These are phyloP conservation scores for Rubia tinctorum DNA, from an alignment of 305 asterid genomes.

Conservation along the genomic window DNA sequence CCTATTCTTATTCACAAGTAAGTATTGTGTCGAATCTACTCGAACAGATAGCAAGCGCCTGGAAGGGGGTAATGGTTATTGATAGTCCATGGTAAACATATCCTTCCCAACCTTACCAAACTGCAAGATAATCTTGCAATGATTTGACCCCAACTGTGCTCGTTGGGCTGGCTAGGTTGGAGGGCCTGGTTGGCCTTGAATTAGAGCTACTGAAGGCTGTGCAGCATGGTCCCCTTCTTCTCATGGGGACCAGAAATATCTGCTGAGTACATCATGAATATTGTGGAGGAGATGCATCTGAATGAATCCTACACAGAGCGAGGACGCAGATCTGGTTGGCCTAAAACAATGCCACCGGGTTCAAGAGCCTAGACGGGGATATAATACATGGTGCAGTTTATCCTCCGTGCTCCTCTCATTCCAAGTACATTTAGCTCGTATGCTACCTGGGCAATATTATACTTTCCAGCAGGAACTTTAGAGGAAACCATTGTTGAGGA, in stretches of 20 bases:
- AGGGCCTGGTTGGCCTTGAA: constrained; percentile 15
- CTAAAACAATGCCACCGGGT: constrained; percentile 32
- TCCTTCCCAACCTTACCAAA: constrained; percentile 38
- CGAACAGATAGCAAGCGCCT: constrained; percentile 37
- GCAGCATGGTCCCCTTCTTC: constrained; percentile 22
- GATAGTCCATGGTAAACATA: constrained; percentile 42
- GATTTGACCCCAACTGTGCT: constrained; percentile 22
- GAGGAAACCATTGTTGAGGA: constrained; percentile 34
- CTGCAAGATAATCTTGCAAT: constrained; percentile 34
- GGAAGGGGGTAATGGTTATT: constrained; percentile 35
- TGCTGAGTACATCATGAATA: constrained; percentile 20
- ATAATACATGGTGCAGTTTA: constrained; percentile 33
- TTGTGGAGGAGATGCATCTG: constrained; percentile 28
- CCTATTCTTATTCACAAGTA: constrained; percentile 31
- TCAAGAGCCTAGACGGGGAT: constrained; percentile 31
- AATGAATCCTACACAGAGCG: constrained; percentile 31
- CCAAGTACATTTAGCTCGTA: constrained; percentile 41
- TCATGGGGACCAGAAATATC: constrained; percentile 21
- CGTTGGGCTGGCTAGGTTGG: constrained; percentile 29
- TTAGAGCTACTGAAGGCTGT: constrained; percentile 20
- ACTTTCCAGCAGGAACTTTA: constrained; percentile 30
- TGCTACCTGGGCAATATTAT: constrained; percentile 30
- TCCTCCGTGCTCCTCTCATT: constrained; percentile 36
- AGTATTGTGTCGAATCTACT: constrained; percentile 40
- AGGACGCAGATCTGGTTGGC: constrained; percentile 31